Base-by-base conservation (phyloP, 306 rosid species). In the Corylus heterophylla region DNA sequence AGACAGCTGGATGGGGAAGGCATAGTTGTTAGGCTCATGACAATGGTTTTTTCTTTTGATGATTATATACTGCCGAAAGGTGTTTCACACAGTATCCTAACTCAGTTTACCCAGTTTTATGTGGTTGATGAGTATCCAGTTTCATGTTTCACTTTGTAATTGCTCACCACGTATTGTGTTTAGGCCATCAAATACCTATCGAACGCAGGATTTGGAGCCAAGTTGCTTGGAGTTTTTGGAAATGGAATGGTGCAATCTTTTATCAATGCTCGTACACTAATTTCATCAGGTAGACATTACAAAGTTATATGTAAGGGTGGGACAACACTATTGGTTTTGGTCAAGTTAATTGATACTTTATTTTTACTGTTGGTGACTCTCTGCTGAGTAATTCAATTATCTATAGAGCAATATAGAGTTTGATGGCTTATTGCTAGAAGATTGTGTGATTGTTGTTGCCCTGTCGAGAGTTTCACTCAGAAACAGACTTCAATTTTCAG, bases 181-280 rank as follows among this genome's bases (percentile, higher is more conserved):
- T 80, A 95, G 98, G 93, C 96, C 77, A 93, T 89, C 89, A 91
- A 93, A 79, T 89, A 88, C 91, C 89, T 95, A 81, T 93, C 98
- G 39, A 91, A 88, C 75, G 99, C 94, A 74, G 98, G 98, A 78
- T 95, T 95, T 90, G 99, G 98, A 42, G 99, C 99, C 59, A 86
- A 76, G 83, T 87, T 93, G 88, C 98, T 95, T 69, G 99, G 91
- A 62, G 86, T 91, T 82, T 95, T 93, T 82, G 90, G 90, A 78
- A 95, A 95, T 88, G 97, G 98, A 78, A 90, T 83, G 92, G 96
- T 94, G 86, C 97, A 92, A 78, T 90, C 97, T 64, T 94, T 94
- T 82, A 94, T 94, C 64, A 74, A 84, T 86, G 98, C 97, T 8
- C 86, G 86, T 14, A 94, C 98, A 3, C 87, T 94, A 61, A 63